These are phyloP conservation scores for Pleurotus platypus DNA, from an alignment of 768 basidiomycete genomes.

Conservation along the genomic window DNA sequence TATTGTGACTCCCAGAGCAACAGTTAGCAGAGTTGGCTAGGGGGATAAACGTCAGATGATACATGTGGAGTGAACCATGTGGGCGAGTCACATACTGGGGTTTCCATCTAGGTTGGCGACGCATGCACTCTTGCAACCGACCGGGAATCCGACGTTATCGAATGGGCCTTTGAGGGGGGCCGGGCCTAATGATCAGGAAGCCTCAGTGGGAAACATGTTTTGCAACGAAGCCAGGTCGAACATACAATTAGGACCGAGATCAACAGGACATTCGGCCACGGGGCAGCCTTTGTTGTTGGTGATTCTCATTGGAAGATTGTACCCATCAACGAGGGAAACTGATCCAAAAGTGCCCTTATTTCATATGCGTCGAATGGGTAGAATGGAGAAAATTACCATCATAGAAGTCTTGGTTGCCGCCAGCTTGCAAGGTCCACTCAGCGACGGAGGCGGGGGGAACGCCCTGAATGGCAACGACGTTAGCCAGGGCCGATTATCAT, in stretches of 20 bases:
- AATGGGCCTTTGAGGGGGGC: slow-evolving; percentile 46
- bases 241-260: slow-evolving; percentile 56
- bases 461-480: slow-evolving; percentile 26
- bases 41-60: neutral
- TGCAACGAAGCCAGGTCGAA: neutral
- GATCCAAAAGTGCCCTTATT: neutral
- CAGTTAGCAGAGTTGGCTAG: slow-evolving; percentile 59
- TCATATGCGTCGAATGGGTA: neutral
- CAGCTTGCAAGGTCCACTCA: slow-evolving; percentile 56
- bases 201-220: neutral
- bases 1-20: slow-evolving; percentile 45
- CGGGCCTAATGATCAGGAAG: slow-evolving; percentile 36
- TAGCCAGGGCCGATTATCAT: neutral
- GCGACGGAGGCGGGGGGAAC: slow-evolving; percentile 69
- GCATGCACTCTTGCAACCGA: slow-evolving; percentile 65
- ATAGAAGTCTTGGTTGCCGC: slow-evolving; percentile 48
- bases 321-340: slow-evolving; percentile 69
- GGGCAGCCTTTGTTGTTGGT: slow-evolving; percentile 52
- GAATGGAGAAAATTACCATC: slow-evolving; percentile 38
- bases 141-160: slow-evolving; percentile 47
- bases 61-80: slow-evolving; percentile 4
- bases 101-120: slow-evolving; percentile 38
- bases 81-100: slow-evolving; percentile 22
- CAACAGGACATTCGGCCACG: slow-evolving; percentile 56
- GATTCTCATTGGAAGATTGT: slow-evolving; percentile 58